phyloP scores from a whole-genome alignment of 441 rosid species.

The Rhodomyrtus psidioides region DNA sequence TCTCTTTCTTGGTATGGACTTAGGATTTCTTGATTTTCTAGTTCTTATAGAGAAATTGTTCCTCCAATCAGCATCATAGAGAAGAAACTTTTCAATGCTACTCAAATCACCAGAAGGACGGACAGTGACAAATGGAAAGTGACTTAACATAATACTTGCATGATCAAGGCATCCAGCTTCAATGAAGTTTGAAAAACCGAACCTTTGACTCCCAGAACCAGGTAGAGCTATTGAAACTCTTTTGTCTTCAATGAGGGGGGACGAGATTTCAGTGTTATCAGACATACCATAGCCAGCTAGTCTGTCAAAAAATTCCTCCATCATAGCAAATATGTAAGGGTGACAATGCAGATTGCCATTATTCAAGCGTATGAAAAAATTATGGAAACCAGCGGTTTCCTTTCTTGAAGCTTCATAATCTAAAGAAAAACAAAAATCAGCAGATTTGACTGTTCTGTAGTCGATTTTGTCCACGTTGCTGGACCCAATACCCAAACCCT shows the following conservation, averaged over 20 bases:
- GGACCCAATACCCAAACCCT: constrained; percentile 17
- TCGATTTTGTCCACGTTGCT: constrained; percentile 15
- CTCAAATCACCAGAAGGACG: constrained; percentile 43
- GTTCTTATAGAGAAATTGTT: constrained; percentile 33
- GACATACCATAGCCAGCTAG: constrained; percentile 33
- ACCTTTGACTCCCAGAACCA: constrained; percentile 43
- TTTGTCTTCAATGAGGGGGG: constrained; percentile 11
- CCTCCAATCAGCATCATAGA: constrained; percentile 56
- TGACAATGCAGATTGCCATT: constrained; percentile 81
- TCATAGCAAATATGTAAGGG: constrained; percentile 52
- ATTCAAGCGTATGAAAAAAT: constrained; percentile 41
- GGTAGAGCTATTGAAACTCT: constrained; percentile 23
- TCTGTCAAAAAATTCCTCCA: constrained; percentile 46
- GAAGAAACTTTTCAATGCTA: constrained; percentile 50
- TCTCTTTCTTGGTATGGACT: constrained; percentile 25
- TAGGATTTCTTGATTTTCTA: constrained; percentile 27
- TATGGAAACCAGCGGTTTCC: constrained; percentile 19
- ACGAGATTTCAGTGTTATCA: constrained; percentile 18
- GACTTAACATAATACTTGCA: constrained; percentile 57
- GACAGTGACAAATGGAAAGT: constrained; percentile 66
- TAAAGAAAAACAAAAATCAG: constrained; percentile 43
- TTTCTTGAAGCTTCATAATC: constrained; percentile 46
- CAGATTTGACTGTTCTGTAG: constrained; percentile 11
- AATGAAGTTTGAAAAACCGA: constrained; percentile 75
- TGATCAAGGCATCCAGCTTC: constrained; percentile 38